Evolutionary conservation across 2,329 filamentous ascomycete species (phyloP).

Genomic region (Fusarium cyanostomum): DNA sequence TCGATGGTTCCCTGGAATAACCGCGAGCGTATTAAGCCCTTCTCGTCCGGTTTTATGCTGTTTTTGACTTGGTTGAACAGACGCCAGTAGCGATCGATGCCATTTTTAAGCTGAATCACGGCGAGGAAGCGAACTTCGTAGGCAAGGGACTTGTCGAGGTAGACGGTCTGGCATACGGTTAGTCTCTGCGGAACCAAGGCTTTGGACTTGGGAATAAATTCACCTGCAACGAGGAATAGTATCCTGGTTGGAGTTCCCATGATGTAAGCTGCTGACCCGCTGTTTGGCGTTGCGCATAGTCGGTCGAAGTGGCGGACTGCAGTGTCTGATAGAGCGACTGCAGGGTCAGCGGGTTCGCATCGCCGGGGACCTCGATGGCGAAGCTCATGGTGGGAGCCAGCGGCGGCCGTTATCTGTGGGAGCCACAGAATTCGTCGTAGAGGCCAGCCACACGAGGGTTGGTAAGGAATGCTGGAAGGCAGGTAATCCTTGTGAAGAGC

Average conservation of each 20-base stretch:
- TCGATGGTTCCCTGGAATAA: constrained; percentile 80
- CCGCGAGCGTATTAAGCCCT: constrained; percentile 76
- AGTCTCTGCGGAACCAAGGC: constrained; percentile 9
- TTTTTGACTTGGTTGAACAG: constrained; percentile 65
- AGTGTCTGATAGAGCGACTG: constrained; percentile 72
- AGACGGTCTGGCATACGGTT: constrained; percentile 68
- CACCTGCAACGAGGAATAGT: constrained; percentile 76
- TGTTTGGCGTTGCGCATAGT: constrained; percentile 71
- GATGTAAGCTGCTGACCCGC: constrained; percentile 75
- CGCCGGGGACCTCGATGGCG: constrained; percentile 81
- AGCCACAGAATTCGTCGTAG: constrained; percentile 22
- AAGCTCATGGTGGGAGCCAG: constrained; percentile 66
- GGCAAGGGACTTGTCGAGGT: constrained; percentile 80
- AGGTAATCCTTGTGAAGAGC: constrained; percentile 14
- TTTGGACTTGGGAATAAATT: constrained; percentile 4
- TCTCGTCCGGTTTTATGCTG: constrained; percentile 78
- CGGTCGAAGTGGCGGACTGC: constrained; percentile 69
- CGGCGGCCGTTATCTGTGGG: constrained; percentile 29
- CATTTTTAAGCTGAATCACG: constrained; percentile 95
- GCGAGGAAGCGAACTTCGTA: constrained; percentile 85
- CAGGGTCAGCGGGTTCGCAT: constrained; percentile 75
- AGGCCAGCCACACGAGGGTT: constrained; percentile 4
- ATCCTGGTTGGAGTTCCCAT: constrained; percentile 75
- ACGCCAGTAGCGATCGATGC: constrained; percentile 94
- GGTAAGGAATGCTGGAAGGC: constrained; percentile 2